phyloP scores from a whole-genome alignment of 2,329 filamentous ascomycete genomes.

The Didymella pinodella region DNA sequence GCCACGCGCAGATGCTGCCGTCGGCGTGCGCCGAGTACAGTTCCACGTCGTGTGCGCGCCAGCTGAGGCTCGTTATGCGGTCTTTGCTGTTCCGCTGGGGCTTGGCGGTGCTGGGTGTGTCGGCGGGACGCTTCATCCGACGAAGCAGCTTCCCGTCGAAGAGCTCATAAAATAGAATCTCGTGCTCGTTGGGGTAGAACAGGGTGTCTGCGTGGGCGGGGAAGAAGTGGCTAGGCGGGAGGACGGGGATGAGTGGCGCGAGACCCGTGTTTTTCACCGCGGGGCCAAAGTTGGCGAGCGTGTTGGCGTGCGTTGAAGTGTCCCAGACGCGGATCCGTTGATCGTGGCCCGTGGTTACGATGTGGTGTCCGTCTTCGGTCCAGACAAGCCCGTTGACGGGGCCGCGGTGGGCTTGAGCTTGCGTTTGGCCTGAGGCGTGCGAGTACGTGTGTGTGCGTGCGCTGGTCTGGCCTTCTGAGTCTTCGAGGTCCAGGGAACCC shows the following conservation, averaged over 20 bases:
- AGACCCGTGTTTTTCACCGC: slow-evolving; percentile 72
- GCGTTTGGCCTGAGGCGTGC: slow-evolving; percentile 48
- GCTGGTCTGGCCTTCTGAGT: slow-evolving; percentile 72
- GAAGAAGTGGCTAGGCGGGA: slow-evolving; percentile 68
- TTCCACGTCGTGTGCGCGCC: slow-evolving; percentile 73
- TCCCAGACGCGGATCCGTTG: slow-evolving; percentile 88
- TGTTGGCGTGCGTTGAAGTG: slow-evolving; percentile 80
- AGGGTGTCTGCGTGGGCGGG: slow-evolving; percentile 69
- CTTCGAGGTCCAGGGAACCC: slow-evolving; percentile 82
- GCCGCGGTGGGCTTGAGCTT: slow-evolving; percentile 75
- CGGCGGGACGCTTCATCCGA: slow-evolving; percentile 68
- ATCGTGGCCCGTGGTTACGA: slow-evolving; percentile 85
- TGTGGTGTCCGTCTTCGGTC: slow-evolving; percentile 78
- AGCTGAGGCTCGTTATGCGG: slow-evolving; percentile 76
- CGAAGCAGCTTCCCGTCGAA: slow-evolving; percentile 78
- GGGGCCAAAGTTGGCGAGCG: slow-evolving; percentile 86
- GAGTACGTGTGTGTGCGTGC: slow-evolving; percentile 53
- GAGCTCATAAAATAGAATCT: slow-evolving; percentile 82
- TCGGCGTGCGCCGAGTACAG: slow-evolving; percentile 86
- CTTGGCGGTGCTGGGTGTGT: slow-evolving; percentile 41
- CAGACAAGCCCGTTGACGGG: slow-evolving; percentile 86
- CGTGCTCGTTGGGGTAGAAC: slow-evolving; percentile 77
- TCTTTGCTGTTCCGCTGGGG: slow-evolving; percentile 47
- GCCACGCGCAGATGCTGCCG: slow-evolving; percentile 83
- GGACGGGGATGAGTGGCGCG: slow-evolving; percentile 52